phyloP scores from a whole-genome alignment of 768 basidiomycete genomes.

The Boletus rex-veris region DNA sequence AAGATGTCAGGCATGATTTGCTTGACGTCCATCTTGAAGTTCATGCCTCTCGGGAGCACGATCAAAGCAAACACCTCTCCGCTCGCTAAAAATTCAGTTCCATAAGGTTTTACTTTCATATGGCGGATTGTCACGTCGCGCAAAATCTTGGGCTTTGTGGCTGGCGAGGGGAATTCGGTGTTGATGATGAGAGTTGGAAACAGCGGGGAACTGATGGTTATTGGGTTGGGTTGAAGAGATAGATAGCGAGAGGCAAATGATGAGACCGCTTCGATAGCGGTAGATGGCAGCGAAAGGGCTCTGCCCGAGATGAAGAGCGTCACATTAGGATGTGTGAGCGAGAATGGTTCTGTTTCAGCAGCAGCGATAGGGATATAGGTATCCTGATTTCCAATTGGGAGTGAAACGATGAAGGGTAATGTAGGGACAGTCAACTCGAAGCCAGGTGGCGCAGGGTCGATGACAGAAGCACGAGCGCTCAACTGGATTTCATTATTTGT shows the following conservation, averaged over 20 bases:
- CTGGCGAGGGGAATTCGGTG: conserved; percentile 62
- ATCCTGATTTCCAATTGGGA: conserved; percentile 34
- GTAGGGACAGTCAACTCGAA: conserved; percentile 51
- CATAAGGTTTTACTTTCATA: conserved; percentile 63
- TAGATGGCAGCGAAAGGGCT: conserved; percentile 51
- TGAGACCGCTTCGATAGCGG: conserved; percentile 45
- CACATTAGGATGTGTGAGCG: conserved; percentile 65
- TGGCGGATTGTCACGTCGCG: conserved; percentile 69
- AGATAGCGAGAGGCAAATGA: conserved; percentile 63
- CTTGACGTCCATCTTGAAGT: conserved; percentile 59
- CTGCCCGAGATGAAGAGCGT: conserved; percentile 54
- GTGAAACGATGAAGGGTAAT: conserved; percentile 59
- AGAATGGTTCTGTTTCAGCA: conserved; percentile 53
- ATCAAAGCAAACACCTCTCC: conserved; percentile 64
- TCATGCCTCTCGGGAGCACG: conserved; percentile 67
- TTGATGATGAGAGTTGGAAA: conserved; percentile 45
- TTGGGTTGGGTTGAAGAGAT: conserved; percentile 51
- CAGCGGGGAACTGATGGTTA: conserved; percentile 56
- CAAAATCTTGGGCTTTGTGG: conserved; percentile 61
- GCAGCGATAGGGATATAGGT: conserved; percentile 47
- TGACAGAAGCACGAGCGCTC: conserved; percentile 51
- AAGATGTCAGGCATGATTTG: conserved; percentile 73
- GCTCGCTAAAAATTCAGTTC: conserved; percentile 55
- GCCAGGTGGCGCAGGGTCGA: conserved; percentile 53
- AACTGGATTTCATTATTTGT: conserved; percentile 37